Evolutionary conservation across 495 filamentous ascomycete genomes (phyloP), one percentile per base, ranked within the genome.

Genomic region (Parathielavia appendiculata): DNA sequence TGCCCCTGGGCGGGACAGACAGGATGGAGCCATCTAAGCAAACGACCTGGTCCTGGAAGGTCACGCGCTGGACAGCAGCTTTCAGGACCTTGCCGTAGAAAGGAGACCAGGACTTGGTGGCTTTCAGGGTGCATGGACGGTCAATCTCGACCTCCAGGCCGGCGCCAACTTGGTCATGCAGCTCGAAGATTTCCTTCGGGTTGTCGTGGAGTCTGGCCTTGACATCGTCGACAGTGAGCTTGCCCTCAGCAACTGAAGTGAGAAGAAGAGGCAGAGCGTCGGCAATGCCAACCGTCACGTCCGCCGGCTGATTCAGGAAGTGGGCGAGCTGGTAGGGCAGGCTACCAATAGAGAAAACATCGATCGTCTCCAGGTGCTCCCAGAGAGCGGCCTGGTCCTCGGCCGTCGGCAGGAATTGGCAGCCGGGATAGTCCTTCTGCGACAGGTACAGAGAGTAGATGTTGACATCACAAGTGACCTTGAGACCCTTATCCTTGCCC

Each of bases 311-410:
- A 26, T 81, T 76, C n/a, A 73, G 65, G 51, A 76, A 76, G 54
- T 77, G 76, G 48, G 87, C 87, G 26, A 93, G 74, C 71, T 92
- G 88, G 73, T 85, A 92, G 4, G 89, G 89, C 59, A 91, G 76
- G 75, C 87, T 91, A 53, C 89, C 89, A 57, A 92, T 79, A 1
- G 88, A 90, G 79, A 92, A 92, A 64, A 88, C 83, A 68, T 93
- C 89, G 65, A 93, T 92, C 32, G 80, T 87, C 62, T 70, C 76
- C 66, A 92, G 71, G 64, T 92, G 82, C 59, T 89, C 82, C 89
- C 89, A 93, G 10, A 93, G 78, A 17, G 86, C 87, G 60, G 80
- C 79, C 73, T 92, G 89, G 63, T 92, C 89, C 60, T 82, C 80
- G 13, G 71, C 71, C 4, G 86, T 86, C 10, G 89, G 88, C 54